Base-by-base conservation (phyloP, 371 early-diverging fungal species). In the Nematocida displodere region DNA sequence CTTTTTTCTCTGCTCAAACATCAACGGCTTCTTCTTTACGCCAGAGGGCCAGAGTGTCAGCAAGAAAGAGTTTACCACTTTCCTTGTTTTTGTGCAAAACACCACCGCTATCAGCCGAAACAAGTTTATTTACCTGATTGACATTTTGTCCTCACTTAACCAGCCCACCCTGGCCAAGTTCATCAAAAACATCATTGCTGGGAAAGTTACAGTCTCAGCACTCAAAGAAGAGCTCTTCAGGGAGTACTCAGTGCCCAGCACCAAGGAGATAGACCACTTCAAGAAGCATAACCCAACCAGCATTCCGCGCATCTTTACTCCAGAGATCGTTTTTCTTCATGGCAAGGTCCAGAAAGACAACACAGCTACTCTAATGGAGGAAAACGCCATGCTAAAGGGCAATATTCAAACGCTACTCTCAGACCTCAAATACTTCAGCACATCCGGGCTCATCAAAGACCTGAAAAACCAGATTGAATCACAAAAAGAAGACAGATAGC, bases 31-130 rank as follows among this genome's bases (percentile, higher is more conserved):
- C 15, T 71, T 71, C 36, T 47, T 13, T 47, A 46, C 42, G 0
- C 29, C 58, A 61, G 56, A 40, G 20, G 75, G 59, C 0, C 59
- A 61, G 61, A 34, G 46, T 22, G 50, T 71, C 29, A 71, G 50
- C 13, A 44, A 37, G 33, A 47, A 58, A 31, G 75, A 62, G 52
- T 61, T 71, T 49, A 53, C 39, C 20, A 44, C 28, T 1, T 59
- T 59, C n/a, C 52, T 71, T 47, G 54, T 71, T 7, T 71, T 71
- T 71, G 26, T 71, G 0, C 75, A 71, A 36, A 71, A 58, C 33
- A 47, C 50, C 1, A 49, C 75, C 26, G 42, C 62, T 7, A 26
- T 71, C 13, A 71, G 75, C 42, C 22, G 54, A 15, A 58, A 55
- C 15, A 55, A 47, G 75, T 71, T 71, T 61, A 40, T 71, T 40